A percentile compares a stretch with the other conserved stretches of the same genome.
These are phyloP conservation scores for Chrysoporthe cubensis DNA, from an alignment of 2,329 filamentous ascomycete genomes.

Conservation along the genomic window DNA sequence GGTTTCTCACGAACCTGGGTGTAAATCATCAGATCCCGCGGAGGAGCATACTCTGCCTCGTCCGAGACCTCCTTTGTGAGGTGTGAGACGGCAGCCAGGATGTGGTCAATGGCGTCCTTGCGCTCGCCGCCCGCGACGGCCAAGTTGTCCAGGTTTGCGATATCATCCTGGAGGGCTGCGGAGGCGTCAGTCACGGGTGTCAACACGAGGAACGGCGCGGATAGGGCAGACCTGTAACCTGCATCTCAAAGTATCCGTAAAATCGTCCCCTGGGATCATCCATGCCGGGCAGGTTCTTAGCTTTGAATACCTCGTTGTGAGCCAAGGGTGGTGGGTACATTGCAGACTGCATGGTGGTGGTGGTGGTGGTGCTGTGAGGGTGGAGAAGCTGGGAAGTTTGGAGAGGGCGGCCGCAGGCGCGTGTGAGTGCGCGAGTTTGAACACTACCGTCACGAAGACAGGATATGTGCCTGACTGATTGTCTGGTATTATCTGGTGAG, in stretches of 20 bases:
- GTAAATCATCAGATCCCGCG: conserved; percentile 89
- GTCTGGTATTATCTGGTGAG: background rate
- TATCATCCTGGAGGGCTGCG: conserved; percentile 75
- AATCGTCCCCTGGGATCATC: conserved; percentile 75
- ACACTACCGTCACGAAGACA: background rate
- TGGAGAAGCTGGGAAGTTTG: background rate
- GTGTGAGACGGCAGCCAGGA: conserved; percentile 76
- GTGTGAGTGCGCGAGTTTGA: background rate
- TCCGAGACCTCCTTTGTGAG: conserved; percentile 86
- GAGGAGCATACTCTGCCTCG: conserved; percentile 78
- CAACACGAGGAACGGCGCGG: background rate
- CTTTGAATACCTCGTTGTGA: conserved; percentile 32
- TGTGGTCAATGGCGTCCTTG: conserved; percentile 78
- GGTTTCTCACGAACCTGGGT: conserved; percentile 61
- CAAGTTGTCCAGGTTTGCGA: conserved; percentile 67
- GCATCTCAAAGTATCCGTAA: conserved; percentile 80
- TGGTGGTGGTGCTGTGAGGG: background rate
- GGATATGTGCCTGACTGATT: background rate
- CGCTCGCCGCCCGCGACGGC: conserved; percentile 73
- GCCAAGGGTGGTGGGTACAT: conserved; percentile 18
- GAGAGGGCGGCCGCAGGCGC: background rate
- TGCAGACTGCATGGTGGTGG: conserved; percentile 12
- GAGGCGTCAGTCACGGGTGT: conserved; percentile 17
- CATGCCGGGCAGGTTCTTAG: conserved; percentile 38
- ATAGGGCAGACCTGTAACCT: conserved; percentile 54